These are phyloP conservation scores for Geoglossum glabrum DNA, from an alignment of 495 filamentous ascomycete genomes.

Conservation along the genomic window DNA sequence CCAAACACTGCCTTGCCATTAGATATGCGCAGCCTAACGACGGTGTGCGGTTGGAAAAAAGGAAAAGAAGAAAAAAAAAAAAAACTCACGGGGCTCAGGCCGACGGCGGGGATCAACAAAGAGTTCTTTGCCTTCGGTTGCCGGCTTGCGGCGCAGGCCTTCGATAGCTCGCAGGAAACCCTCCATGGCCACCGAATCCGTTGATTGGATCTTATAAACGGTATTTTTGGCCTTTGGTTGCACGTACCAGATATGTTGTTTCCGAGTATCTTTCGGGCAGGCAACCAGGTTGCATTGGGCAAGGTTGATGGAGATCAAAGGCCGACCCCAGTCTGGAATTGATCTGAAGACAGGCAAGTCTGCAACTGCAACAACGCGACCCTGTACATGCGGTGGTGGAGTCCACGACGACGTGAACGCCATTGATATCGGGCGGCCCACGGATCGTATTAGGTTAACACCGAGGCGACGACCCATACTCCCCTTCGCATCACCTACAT, in stretches of 20 bases:
- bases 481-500: conserved; percentile 13
- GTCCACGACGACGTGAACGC: neutral
- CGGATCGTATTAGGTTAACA: conserved; percentile 13
- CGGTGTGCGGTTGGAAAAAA: neutral
- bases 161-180: neutral
- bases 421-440: neutral
- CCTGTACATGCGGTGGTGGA: neutral
- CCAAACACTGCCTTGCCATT: conserved; percentile 12
- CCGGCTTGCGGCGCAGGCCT: conserved; percentile 13
- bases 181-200: neutral
- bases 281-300: neutral
- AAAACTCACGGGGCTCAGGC: conserved; percentile 10
- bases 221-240: neutral
- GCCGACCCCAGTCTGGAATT: neutral
- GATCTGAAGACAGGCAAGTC: neutral
- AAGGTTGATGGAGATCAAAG: neutral
- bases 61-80: neutral
- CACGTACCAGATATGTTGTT: conserved; percentile 1
- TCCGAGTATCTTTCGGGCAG: neutral
- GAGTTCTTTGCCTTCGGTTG: conserved; percentile 15
- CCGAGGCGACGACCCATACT: conserved; percentile 13
- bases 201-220: neutral
- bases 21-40: neutral
- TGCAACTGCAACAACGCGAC: neutral
- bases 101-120: conserved; percentile 12